Evolutionary conservation across 257 asterid genomes (phyloP), one percentile per base, ranked within the genome.

Genomic region (Lithospermum erythrorhizon): DNA sequence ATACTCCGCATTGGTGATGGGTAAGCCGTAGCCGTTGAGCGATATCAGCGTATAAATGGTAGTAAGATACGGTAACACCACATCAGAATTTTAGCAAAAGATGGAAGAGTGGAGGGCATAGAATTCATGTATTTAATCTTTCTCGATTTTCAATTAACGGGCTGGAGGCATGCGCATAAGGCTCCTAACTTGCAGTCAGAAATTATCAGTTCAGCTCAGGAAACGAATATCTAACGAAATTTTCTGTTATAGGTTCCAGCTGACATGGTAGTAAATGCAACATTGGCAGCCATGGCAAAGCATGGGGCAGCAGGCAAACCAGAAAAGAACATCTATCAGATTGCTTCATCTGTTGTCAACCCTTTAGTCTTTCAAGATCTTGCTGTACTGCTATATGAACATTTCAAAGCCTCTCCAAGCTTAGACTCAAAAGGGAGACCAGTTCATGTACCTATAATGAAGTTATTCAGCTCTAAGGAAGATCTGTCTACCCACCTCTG

Each of bases 191-290:
- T 55, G 21, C 14, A 15, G 21, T 17, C 20, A 37, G 23, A 21
- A 47, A 54, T 1, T 61, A 22, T 51, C 49, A 55, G 16, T 51
- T 47, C 25, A 18, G 13, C 30, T 41, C 16, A 9, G 2, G 57
- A 53, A 53, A 21, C 10, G 2, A 13, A 18, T 0, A 18, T 53
- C 1, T 53, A 53, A 7, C 8, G 21, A 41, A 56, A 71, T 29
- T 58, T 17, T n/a, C 65, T 70, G 72, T 47, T 70, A 62, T 62
- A 88, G 96, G 96, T 88, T 69, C 97, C 97, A 66, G 97, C 94
- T 8, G 98, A 93, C 65, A 86, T 86, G 95, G 98, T 93, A 18
- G 98, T 86, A 14, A 93, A 89, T 49, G 97, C 98, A 21, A 93
- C 84, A 27, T 78, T 93, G 72, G 97, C 98, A 67, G 97, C 97